phyloP scores from a whole-genome alignment of 441 rosid species.

The Euphorbia celastroides region DNA sequence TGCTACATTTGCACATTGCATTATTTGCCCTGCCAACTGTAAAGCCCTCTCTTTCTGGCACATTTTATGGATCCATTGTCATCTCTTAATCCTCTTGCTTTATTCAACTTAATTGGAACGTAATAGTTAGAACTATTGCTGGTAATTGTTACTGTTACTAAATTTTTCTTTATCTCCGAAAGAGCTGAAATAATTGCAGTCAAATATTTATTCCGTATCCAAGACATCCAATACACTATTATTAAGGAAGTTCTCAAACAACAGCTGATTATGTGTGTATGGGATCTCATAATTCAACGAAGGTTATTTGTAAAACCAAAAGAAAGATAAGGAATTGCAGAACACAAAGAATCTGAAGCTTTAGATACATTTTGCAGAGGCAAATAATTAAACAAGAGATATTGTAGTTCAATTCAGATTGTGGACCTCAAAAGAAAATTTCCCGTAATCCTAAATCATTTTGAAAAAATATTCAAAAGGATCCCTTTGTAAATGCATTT shows the following conservation, averaged over 20 bases:
- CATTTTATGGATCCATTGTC: not conserved
- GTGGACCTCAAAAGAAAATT: too few species aligned
- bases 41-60: not conserved
- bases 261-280: too few species aligned
- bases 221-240: too few species aligned
- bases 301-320: too few species aligned
- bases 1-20: not conserved
- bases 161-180: not conserved
- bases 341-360: not conserved
- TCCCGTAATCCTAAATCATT: not conserved
- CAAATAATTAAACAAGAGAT: not conserved
- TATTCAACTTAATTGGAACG: too few species aligned
- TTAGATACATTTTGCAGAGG: not conserved
- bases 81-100: not conserved
- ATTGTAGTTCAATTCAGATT: not conserved
- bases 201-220: too few species aligned
- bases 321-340: not conserved
- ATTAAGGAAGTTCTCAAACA: too few species aligned
- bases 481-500: too few species aligned
- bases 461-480: not conserved
- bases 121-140: too few species aligned
- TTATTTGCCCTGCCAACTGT: not conserved
- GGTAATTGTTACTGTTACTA: too few species aligned
- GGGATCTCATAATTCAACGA: not conserved
- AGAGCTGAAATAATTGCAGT: too few species aligned